A percentile compares a stretch with the other conserved stretches of the same genome.
Evolutionary conservation across 768 basidiomycete genomes (phyloP).

Genomic region (Lentinula raphanica): DNA sequence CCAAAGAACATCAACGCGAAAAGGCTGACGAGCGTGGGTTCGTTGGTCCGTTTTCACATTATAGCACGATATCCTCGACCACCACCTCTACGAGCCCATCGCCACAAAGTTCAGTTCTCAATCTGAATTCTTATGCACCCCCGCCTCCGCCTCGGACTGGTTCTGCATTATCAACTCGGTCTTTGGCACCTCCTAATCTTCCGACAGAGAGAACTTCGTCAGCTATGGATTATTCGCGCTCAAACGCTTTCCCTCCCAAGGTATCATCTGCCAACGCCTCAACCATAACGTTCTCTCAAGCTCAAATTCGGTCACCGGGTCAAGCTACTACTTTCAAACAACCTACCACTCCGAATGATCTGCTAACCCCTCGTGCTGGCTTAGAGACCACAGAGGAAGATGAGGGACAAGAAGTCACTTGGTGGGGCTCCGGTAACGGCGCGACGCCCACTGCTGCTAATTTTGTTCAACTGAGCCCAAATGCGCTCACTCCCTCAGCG

Average conservation of each 20-base stretch:
- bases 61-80: constrained; percentile 84
- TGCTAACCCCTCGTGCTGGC: constrained; percentile 27
- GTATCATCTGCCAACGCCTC: constrained; percentile 48
- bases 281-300: constrained; percentile 46
- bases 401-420: constrained; percentile 39
- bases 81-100: constrained; percentile 73
- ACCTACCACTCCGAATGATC: not conserved
- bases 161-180: constrained; percentile 60
- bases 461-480: constrained; percentile 53
- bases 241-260: constrained; percentile 47
- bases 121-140: constrained; percentile 24
- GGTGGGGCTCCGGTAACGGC: constrained; percentile 58
- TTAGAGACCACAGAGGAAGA: constrained; percentile 16
- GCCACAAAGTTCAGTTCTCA: constrained; percentile 55
- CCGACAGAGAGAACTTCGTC: constrained; percentile 72
- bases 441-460: constrained; percentile 66
- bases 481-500: constrained; percentile 32
- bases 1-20: constrained; percentile 29
- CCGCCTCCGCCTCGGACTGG: constrained; percentile 57
- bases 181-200: constrained; percentile 38
- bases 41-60: constrained; percentile 87
- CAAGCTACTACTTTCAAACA: constrained; percentile 16
- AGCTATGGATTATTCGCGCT: constrained; percentile 68
- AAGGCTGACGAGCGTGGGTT: constrained; percentile 37
- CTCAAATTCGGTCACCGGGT: constrained; percentile 26